phyloP scores from a whole-genome alignment of 1,284 basidiomycete genomes.

The Singerocomus rubriflavus region DNA sequence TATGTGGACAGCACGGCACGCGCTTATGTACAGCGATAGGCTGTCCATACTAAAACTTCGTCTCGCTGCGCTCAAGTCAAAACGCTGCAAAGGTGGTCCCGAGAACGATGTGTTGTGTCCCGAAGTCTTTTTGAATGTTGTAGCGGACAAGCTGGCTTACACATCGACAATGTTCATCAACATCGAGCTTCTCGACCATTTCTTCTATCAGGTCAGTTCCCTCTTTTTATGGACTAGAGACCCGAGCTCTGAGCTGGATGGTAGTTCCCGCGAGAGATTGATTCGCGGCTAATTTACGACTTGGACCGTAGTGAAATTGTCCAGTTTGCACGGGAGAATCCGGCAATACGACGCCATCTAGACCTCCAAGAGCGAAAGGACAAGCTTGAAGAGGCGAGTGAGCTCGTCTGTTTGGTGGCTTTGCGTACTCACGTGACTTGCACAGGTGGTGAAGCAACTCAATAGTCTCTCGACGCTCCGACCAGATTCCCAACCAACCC shows the following conservation, averaged over 20 bases:
- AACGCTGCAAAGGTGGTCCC: constrained; percentile 84
- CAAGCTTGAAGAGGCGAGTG: constrained; percentile 86
- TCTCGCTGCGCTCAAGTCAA: constrained; percentile 79
- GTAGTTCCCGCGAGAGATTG: constrained; percentile 96
- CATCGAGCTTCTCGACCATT: constrained; percentile 95
- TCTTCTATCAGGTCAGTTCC: constrained; percentile 87
- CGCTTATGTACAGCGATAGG: constrained; percentile 83
- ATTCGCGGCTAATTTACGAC: constrained; percentile 91
- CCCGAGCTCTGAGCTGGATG: background rate
- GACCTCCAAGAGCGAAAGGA: constrained; percentile 97
- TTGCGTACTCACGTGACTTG: background rate
- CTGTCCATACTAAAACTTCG: constrained; percentile 83
- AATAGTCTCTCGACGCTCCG: constrained; percentile 83
- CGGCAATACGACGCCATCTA: constrained; percentile 80
- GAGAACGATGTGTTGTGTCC: constrained; percentile 90
- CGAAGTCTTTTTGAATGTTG: constrained; percentile 94
- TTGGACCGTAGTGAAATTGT: constrained; percentile 84
- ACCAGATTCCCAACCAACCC: constrained; percentile 66
- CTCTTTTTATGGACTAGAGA: background rate
- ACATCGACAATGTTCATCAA: constrained; percentile 99
- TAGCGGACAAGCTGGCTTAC: constrained; percentile 95
- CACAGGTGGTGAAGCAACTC: constrained; percentile 84
- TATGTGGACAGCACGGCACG: constrained; percentile 73
- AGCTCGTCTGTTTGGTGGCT: background rate
- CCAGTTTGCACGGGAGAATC: constrained; percentile 94